Evolutionary conservation across 371 early-diverging fungal species (phyloP).

Genomic region (Circinella minor): DNA sequence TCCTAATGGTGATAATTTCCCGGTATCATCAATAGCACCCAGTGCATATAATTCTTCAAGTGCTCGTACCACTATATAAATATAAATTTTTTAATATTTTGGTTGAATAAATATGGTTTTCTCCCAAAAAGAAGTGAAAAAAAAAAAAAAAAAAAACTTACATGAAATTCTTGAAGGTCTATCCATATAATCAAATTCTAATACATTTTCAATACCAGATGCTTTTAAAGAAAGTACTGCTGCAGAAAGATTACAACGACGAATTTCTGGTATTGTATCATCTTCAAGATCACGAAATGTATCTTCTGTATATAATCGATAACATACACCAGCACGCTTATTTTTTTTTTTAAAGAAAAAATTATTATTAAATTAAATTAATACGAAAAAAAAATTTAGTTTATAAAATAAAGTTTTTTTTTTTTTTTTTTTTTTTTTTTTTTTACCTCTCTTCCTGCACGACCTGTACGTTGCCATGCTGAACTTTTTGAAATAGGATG

Average conservation of each 20-base stretch:
- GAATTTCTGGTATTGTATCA: conserved; percentile 93
- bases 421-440: background rate
- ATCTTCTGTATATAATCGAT: conserved; percentile 93
- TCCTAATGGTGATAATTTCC: conserved; percentile 85
- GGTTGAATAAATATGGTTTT: no score
- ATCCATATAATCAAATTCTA: conserved; percentile 95
- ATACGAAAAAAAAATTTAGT: background rate
- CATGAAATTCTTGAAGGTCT: conserved; percentile 77
- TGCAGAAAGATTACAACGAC: conserved; percentile 86
- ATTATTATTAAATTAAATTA: no score
- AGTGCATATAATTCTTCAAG: conserved; percentile 89
- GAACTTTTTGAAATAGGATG: conserved; percentile 93
- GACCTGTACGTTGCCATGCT: conserved; percentile 95
- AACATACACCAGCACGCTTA: conserved; percentile 68
- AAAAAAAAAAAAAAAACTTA: no score
- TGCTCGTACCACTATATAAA: conserved; percentile 69
- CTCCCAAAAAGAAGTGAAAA: no score
- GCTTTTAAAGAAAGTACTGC: conserved; percentile 90
- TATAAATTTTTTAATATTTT: no score
- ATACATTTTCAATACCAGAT: conserved; percentile 86
- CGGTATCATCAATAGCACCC: conserved; percentile 86
- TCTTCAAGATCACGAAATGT: conserved; percentile 82
- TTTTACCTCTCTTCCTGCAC: conserved; percentile 92
- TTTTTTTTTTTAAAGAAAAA: no score
- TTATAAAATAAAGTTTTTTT: background rate